Conservation (phyloP, 192 early-diverging fungal species). For the Podila minutissima region DNA sequence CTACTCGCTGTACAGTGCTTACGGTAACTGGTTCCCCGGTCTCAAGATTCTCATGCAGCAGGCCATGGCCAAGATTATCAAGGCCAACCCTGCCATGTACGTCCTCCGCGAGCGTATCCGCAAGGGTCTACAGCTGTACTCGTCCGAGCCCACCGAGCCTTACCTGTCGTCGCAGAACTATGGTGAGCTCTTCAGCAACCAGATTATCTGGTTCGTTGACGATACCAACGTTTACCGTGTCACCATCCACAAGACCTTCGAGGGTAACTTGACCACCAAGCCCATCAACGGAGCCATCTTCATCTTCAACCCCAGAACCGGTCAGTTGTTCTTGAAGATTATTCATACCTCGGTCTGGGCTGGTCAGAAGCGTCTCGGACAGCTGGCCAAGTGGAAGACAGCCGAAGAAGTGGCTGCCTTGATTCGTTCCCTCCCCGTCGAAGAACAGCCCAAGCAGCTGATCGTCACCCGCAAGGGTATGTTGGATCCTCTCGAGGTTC, state of each 20-base stretch:
- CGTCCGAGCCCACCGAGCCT: slow-evolving; percentile 98
- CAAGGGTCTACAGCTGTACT: slow-evolving; percentile 98
- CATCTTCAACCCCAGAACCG: slow-evolving; percentile 98
- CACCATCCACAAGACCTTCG: slow-evolving; percentile 99
- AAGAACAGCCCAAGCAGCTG: slow-evolving; percentile 99
- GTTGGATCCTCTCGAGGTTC: slow-evolving; percentile 98
- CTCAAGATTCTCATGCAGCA: slow-evolving; percentile 98
- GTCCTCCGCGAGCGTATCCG: slow-evolving; percentile 98
- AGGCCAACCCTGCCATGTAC: slow-evolving; percentile 97
- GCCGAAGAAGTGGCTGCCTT: slow-evolving; percentile 99
- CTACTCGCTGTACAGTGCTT: slow-evolving; percentile 93
- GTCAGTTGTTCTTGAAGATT: slow-evolving; percentile 98
- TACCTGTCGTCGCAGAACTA: slow-evolving; percentile 96
- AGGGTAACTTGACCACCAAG: slow-evolving; percentile 99
- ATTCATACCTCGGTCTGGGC: slow-evolving; percentile 99
- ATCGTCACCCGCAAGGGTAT: slow-evolving; percentile 99
- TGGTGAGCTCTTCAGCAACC: slow-evolving; percentile 96
- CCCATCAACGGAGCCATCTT: slow-evolving; percentile 99
- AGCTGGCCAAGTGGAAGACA: slow-evolving; percentile 99
- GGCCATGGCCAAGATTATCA: slow-evolving; percentile 99
- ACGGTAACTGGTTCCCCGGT: slow-evolving; percentile 99
- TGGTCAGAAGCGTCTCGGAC: slow-evolving; percentile 98
- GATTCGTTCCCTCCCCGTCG: slow-evolving; percentile 97
- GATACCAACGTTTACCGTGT: slow-evolving; percentile 99
- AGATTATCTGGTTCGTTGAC: slow-evolving; percentile 99